Conservation (phyloP, 1,284 basidiomycete genomes). For the Moesziomyces sp. region DNA sequence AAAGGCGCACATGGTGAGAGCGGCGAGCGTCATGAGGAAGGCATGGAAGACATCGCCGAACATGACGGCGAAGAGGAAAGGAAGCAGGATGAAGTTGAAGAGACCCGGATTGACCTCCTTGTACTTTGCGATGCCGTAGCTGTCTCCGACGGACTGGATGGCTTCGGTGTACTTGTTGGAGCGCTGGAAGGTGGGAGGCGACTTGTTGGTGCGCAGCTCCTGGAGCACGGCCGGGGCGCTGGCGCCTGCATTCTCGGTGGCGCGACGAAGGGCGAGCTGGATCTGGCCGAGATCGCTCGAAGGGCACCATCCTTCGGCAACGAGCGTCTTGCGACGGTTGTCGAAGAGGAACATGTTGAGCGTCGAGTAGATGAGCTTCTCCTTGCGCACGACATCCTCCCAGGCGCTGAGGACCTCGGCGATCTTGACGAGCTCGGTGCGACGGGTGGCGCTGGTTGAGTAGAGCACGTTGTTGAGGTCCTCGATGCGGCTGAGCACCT, state of each 20-base stretch:
- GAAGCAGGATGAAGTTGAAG: slow-evolving; percentile 93
- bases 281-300: slow-evolving; percentile 87
- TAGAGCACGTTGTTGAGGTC: slow-evolving; percentile 89
- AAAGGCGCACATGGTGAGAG: slow-evolving; percentile 83
- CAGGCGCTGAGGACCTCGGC: slow-evolving; percentile 88
- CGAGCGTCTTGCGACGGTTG: slow-evolving; percentile 88
- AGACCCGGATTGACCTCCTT: slow-evolving; percentile 98
- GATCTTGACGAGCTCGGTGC: slow-evolving; percentile 84
- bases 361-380: slow-evolving; percentile 82
- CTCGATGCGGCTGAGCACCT: slow-evolving; percentile 88
- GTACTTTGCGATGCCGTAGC: slow-evolving; percentile 93
- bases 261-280: slow-evolving; percentile 87
- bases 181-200: slow-evolving; percentile 93
- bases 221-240: slow-evolving; percentile 91
- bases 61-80: slow-evolving; percentile 99
- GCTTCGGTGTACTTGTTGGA: slow-evolving; percentile 97
- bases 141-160: slow-evolving; percentile 98
- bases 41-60: slow-evolving; percentile 99
- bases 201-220: slow-evolving; percentile 87
- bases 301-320: slow-evolving; percentile 98
- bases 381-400: slow-evolving; percentile 93
- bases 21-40: slow-evolving; percentile 81
- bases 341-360: slow-evolving; percentile 83
- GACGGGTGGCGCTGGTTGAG: slow-evolving; percentile 74
- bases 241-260: slow-evolving; percentile 95